phyloP scores from a whole-genome alignment of 2,329 filamentous ascomycete genomes.

The Didymella keratinophila region DNA sequence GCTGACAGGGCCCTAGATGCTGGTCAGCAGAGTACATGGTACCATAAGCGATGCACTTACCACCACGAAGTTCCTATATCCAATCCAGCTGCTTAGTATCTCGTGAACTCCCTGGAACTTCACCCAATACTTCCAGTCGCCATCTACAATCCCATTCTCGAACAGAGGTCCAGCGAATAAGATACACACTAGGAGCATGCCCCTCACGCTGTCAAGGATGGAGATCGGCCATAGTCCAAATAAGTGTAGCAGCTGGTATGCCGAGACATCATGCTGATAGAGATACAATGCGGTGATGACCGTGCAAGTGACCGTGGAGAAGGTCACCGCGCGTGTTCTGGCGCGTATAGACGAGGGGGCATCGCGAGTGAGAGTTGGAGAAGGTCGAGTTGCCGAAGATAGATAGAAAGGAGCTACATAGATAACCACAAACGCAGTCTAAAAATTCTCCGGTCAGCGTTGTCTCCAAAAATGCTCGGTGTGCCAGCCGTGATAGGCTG shows the following conservation, averaged over 20 bases:
- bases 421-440: constrained; percentile 83
- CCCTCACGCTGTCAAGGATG: constrained; percentile 67
- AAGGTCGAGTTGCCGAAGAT: constrained; percentile 79
- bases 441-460: constrained; percentile 33
- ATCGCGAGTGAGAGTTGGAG: constrained; percentile 80
- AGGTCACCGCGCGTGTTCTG: constrained; percentile 79
- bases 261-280: constrained; percentile 59
- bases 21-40: constrained; percentile 20
- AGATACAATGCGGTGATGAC: constrained; percentile 73
- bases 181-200: constrained; percentile 74
- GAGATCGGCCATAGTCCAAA: constrained; percentile 85
- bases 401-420: constrained; percentile 94
- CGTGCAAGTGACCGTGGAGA: constrained; percentile 76
- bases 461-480: constrained; percentile 20
- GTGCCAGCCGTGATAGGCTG: constrained; percentile 34
- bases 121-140: constrained; percentile 71
- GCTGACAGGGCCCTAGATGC: constrained; percentile 73
- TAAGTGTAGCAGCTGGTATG: constrained; percentile 66
- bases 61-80: constrained; percentile 86
- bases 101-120: constrained; percentile 63
- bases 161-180: constrained; percentile 88
- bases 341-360: constrained; percentile 88
- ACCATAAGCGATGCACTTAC: constrained; percentile 60
- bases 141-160: constrained; percentile 77
- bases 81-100: constrained; percentile 73